Evolutionary conservation across 805 yeast genomes (phyloP).

Genomic region (Zygosaccharomyces pseudorouxii): DNA sequence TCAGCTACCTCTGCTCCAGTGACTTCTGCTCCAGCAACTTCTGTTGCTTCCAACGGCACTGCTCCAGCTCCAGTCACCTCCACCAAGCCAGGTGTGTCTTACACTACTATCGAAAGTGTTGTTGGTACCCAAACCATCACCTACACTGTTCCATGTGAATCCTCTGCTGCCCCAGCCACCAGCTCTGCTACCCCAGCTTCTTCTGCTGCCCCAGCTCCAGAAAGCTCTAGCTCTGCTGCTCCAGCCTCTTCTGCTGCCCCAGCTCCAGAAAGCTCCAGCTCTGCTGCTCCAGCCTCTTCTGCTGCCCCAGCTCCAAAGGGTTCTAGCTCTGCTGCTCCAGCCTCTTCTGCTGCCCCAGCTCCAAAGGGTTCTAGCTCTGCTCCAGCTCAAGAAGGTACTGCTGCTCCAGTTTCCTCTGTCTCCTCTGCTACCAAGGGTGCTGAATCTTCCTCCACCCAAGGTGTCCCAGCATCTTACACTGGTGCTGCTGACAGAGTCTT

Average conservation of each 20-base stretch:
- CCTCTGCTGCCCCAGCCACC: slow-evolving; percentile 29
- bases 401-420: slow-evolving; percentile 13
- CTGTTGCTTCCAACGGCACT: slow-evolving; percentile 19
- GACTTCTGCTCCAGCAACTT: slow-evolving; percentile 11
- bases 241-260: slow-evolving; percentile 29
- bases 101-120: slow-evolving; percentile 24
- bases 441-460: slow-evolving; percentile 17
- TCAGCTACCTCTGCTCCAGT: slow-evolving; percentile 10
- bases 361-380: slow-evolving; percentile 22
- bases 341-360: slow-evolving; percentile 13
- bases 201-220: slow-evolving; percentile 25
- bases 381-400: slow-evolving; percentile 1
- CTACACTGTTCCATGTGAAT: slow-evolving; percentile 22
- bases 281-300: slow-evolving; percentile 1
- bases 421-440: slow-evolving; percentile 21
- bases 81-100: slow-evolving; percentile 37
- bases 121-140: slow-evolving; percentile 32
- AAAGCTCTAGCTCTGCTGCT: slow-evolving; percentile 19
- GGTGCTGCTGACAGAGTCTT: slow-evolving; percentile 45
- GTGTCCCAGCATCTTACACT: slow-evolving; percentile 34
- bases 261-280: slow-evolving; percentile 12
- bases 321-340: slow-evolving; percentile 22
- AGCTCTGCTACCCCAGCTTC: slow-evolving; percentile 27
- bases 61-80: slow-evolving; percentile 24
- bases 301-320: slow-evolving; percentile 15